These are phyloP conservation scores for Cutaneotrichosporon cyanovorans DNA, from an alignment of 1,284 basidiomycete species.

Conservation along the genomic window DNA sequence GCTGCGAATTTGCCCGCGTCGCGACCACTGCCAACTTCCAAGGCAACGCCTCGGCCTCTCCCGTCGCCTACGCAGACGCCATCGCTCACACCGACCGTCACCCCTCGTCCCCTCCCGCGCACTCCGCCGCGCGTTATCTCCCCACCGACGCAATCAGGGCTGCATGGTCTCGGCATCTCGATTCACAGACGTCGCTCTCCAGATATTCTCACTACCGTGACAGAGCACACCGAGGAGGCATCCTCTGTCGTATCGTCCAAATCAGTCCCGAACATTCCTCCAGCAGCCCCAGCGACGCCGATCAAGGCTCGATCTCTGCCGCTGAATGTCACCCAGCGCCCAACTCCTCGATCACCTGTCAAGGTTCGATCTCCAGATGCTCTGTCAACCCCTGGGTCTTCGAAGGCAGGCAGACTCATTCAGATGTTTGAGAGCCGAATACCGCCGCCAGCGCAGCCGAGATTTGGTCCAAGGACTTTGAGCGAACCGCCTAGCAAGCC, in stretches of 20 bases:
- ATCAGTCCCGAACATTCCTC: too few species aligned
- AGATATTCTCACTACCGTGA: slow-evolving; percentile 69
- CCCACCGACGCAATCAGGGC: neutral
- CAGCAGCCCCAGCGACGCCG: too few species aligned
- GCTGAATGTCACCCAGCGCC: too few species aligned
- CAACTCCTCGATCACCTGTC: too few species aligned
- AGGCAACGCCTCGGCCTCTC: neutral
- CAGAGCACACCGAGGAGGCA: slow-evolving; percentile 15
- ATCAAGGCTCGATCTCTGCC: too few species aligned
- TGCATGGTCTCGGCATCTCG: neutral
- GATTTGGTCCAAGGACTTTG: neutral
- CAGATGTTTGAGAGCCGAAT: too few species aligned
- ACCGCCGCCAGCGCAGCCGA: too few species aligned
- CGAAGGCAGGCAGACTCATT: too few species aligned
- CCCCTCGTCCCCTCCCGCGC: neutral
- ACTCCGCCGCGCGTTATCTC: neutral
- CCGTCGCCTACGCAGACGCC: neutral
- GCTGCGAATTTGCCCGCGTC: slow-evolving; percentile 17
- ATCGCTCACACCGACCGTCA: neutral
- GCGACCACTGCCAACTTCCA: neutral
- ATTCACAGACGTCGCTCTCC: slow-evolving; percentile 29
- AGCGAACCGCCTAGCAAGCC: neutral
- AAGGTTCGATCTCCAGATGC: too few species aligned
- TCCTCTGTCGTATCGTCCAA: neutral
- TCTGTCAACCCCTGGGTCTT: too few species aligned